Evolutionary conservation across 2,329 filamentous ascomycete species (phyloP).

Genomic region (Neocucurbitaria cava): DNA sequence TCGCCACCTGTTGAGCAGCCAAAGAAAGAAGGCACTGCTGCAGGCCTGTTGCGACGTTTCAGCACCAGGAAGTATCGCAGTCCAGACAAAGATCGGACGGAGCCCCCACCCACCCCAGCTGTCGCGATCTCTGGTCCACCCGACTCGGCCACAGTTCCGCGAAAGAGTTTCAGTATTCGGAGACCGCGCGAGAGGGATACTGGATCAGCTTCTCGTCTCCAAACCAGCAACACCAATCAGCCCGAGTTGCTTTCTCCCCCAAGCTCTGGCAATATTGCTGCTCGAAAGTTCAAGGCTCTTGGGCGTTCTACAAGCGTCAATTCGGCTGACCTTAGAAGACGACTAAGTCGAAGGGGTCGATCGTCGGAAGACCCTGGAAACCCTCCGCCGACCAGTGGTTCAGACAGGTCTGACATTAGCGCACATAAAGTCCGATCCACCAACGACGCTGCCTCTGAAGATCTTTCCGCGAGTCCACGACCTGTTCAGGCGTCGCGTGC

Average conservation of each 20-base stretch:
- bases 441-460: slow-evolving; percentile 59
- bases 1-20: slow-evolving; percentile 62
- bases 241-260: slow-evolving; percentile 80
- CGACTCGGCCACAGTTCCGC: slow-evolving; percentile 68
- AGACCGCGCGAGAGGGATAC: slow-evolving; percentile 63
- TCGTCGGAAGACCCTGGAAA: slow-evolving; percentile 65
- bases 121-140: slow-evolving; percentile 81
- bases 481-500: slow-evolving; percentile 61
- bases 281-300: slow-evolving; percentile 70
- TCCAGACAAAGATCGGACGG: slow-evolving; percentile 57
- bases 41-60: slow-evolving; percentile 83
- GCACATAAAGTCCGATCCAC: slow-evolving; percentile 56
- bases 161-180: slow-evolving; percentile 89
- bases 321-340: slow-evolving; percentile 79
- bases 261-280: slow-evolving; percentile 62
- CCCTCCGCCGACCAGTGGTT: slow-evolving; percentile 77
- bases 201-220: slow-evolving; percentile 59
- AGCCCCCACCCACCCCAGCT: slow-evolving; percentile 71
- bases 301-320: slow-evolving; percentile 92
- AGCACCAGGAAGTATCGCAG: slow-evolving; percentile 84
- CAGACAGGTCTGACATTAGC: slow-evolving; percentile 71
- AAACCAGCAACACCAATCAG: slow-evolving; percentile 67
- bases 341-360: slow-evolving; percentile 63
- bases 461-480: slow-evolving; percentile 46
- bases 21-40: slow-evolving; percentile 88